Evolutionary conservation across 371 early-diverging fungal species (phyloP).

Genomic region (Lichtheimia ramosa): DNA sequence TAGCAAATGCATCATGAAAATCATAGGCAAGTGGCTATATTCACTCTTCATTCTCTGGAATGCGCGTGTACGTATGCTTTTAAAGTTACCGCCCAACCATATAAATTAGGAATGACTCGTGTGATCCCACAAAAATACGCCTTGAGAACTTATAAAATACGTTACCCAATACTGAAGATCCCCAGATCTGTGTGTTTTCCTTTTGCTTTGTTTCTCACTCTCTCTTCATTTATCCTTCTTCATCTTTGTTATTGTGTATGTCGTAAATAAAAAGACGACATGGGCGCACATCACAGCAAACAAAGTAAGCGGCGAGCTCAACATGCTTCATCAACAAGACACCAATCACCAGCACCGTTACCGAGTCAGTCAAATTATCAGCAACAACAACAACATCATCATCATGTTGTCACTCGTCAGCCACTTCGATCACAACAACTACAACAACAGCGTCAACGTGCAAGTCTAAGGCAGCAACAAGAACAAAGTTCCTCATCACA

Average conservation of each 20-base stretch:
- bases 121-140: no score
- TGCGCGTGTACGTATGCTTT: no score
- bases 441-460: conserved; percentile 2
- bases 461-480: no score
- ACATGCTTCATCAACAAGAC: not conserved
- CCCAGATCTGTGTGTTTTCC: not conserved
- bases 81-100: no score
- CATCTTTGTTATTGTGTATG: no score
- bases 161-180: no score
- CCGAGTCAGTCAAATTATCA: not conserved
- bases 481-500: no score
- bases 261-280: not conserved
- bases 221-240: not conserved
- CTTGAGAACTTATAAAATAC: no score
- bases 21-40: no score
- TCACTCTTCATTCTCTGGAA: no score
- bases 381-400: not conserved
- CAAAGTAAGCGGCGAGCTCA: not conserved
- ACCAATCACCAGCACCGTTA: conserved; percentile 1
- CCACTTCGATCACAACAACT: conserved; percentile 7
- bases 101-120: no score
- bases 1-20: no score
- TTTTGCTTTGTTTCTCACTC: conserved; percentile 8
- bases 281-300: conserved; percentile 18
- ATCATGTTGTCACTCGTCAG: not conserved